A percentile compares a stretch with the other conserved stretches of the same genome.
Evolutionary conservation across 495 filamentous ascomycete genomes (phyloP).

Genomic region (Pyronema domesticum): DNA sequence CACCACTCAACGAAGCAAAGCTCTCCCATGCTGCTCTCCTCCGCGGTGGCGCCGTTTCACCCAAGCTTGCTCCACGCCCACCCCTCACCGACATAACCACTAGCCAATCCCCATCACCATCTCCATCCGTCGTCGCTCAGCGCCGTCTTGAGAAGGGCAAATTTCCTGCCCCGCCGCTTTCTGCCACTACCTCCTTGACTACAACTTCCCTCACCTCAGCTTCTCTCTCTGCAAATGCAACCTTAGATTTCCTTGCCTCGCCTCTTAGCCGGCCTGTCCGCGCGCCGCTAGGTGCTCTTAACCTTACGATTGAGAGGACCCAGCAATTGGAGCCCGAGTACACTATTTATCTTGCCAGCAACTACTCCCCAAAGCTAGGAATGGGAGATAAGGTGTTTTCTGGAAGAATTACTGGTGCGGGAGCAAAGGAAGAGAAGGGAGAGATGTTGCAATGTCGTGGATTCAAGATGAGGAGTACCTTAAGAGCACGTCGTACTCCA

Average conservation of each 20-base stretch:
- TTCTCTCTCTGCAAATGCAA: too few relatives aligned
- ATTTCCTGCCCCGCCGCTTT: neutral
- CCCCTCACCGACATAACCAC: too few relatives aligned
- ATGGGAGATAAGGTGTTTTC: constrained; percentile 18
- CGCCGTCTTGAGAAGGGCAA: neutral
- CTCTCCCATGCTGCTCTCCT: too few relatives aligned
- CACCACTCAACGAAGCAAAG: too few relatives aligned
- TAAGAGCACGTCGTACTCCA: neutral
- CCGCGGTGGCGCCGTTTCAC: too few relatives aligned
- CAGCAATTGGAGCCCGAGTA: constrained; percentile 16
- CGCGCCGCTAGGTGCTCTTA: constrained; percentile 10
- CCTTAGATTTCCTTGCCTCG: neutral
- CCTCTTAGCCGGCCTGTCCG: constrained; percentile 1
- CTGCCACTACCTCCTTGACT: neutral
- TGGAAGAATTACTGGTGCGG: constrained; percentile 11
- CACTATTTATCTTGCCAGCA: constrained; percentile 19
- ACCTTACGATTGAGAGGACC: constrained; percentile 6
- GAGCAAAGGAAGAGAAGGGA: neutral
- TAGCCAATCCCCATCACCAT: neutral
- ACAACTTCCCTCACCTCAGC: too few relatives aligned
- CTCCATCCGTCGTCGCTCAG: neutral
- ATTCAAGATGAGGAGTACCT: neutral
- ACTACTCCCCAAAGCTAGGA: constrained; percentile 8
- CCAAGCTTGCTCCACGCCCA: too few relatives aligned
- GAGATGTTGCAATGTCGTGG: constrained; percentile 2